A percentile compares a stretch with the other conserved stretches of the same genome.
Conservation (phyloP, 2,329 filamentous ascomycete genomes). For the Neocatenulostroma microsporum region DNA sequence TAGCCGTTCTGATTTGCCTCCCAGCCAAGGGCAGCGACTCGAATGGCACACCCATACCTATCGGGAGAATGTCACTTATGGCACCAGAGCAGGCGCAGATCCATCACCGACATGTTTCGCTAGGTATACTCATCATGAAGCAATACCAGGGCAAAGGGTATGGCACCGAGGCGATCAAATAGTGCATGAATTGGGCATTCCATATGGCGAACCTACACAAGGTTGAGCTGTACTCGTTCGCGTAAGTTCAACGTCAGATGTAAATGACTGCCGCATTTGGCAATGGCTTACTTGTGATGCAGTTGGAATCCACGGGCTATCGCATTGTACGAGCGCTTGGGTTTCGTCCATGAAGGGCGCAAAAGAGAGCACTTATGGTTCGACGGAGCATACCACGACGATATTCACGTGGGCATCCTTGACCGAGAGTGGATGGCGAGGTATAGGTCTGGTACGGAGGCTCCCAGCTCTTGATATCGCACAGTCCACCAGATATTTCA, state of each 20-base stretch:
- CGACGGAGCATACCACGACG: constrained; percentile 33
- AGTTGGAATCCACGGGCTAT: constrained; percentile 38
- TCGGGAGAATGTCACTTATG: constrained; percentile 30
- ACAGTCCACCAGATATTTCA: too few species aligned
- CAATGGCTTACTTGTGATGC: too few species aligned
- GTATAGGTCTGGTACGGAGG: too few species aligned
- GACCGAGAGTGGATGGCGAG: constrained; percentile 35
- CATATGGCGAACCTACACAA: constrained; percentile 40
- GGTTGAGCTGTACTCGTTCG: constrained; percentile 34
- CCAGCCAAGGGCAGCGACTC: too few species aligned
- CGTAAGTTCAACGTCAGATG: too few species aligned
- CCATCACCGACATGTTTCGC: constrained; percentile 39
- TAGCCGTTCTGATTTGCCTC: constrained; percentile 35
- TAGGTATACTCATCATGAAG: constrained; percentile 33
- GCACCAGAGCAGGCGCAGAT: constrained; percentile 12
- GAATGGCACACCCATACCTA: constrained; percentile 23
- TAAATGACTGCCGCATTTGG: too few species aligned
- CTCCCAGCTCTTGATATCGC: too few species aligned
- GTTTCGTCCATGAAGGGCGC: constrained; percentile 40
- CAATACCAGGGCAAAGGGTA: constrained; percentile 37
- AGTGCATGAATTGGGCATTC: constrained; percentile 44
- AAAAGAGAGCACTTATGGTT: constrained; percentile 37
- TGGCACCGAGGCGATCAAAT: constrained; percentile 41
- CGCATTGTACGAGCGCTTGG: constrained; percentile 39
- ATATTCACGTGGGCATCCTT: constrained; percentile 32